phyloP scores from a whole-genome alignment of 179 eudicot genomes.

The Beta corolliflora region DNA sequence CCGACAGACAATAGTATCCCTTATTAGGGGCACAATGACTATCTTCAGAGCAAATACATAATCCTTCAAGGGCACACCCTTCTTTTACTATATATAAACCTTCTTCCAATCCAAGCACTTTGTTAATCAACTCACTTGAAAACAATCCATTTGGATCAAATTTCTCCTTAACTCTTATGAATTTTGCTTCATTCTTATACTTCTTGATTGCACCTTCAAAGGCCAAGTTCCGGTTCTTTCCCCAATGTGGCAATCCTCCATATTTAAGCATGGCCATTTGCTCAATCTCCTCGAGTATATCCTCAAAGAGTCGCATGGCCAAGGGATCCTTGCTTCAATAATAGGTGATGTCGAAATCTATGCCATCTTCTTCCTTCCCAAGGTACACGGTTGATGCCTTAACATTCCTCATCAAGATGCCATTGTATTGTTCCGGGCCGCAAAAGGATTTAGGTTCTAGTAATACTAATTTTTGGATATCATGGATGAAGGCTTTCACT shows the following conservation, averaged over 20 bases:
- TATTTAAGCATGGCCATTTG: conserved; percentile 73
- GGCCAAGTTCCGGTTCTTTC: conserved; percentile 70
- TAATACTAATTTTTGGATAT: conserved; percentile 53
- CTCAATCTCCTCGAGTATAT: conserved; percentile 68
- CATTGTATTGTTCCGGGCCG: conserved; percentile 53
- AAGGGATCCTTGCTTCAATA: conserved; percentile 67
- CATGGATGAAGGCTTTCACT: conserved; percentile 15
- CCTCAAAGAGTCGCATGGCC: conserved; percentile 55
- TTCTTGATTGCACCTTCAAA: conserved; percentile 50
- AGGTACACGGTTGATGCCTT: conserved; percentile 64
- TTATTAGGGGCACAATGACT: conserved; percentile 67
- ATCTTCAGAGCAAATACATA: conserved; percentile 70
- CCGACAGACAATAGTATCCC: conserved; percentile 64
- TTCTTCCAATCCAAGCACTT: conserved; percentile 52
- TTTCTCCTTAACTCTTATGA: conserved; percentile 47
- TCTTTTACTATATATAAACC: conserved; percentile 42
- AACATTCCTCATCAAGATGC: conserved; percentile 66
- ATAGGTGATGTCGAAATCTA: conserved; percentile 73
- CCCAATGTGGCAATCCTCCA: conserved; percentile 80
- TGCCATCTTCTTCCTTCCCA: conserved; percentile 59
- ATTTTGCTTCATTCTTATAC: conserved; percentile 42
- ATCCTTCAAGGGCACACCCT: conserved; percentile 79
- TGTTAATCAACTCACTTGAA: conserved; percentile 50
- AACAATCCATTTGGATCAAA: conserved; percentile 47
- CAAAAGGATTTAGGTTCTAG: conserved; percentile 59